Base-by-base conservation (phyloP, 495 filamentous ascomycete genomes). In the Aspergillus coremiiformis region DNA sequence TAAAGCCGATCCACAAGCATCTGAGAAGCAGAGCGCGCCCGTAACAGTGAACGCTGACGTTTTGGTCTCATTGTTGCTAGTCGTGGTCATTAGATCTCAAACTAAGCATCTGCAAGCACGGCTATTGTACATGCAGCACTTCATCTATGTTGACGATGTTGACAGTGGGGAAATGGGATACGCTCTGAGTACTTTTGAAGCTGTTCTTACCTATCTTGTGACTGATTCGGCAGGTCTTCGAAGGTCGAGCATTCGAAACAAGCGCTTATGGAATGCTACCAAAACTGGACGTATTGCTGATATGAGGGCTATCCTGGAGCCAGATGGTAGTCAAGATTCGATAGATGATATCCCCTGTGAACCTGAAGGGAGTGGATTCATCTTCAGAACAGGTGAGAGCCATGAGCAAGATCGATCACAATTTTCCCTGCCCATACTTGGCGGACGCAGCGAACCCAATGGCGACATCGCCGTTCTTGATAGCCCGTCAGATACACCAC, bases 81-180 rank as follows among this genome's bases (percentile, higher is more conserved):
- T 95, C 47, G 89, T 99, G 20, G 89, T 97, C 19, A 97, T 99
- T 48, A 80, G 95, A 56, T 87, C 90, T 32, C 87, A 95, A 59
- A 82, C 95, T 12, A 84, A 87, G 43, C 84, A 95, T 71, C 77
- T 97, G 20, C 87, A 95, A 58, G 90, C 94, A 19, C 78, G 92
- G 14, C 65, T 97, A 39, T 72, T 86, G 26, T 97, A 96, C 63
- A 95, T 99, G 82, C 86, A 90, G 47, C 86, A 93, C 52, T 99
- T 96, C 57, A 89, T 95, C 60, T 97, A 95, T 65, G 87, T 93
- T 32, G 92, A 96, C 55, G 94, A 97, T 74, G 90, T 97, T 11
- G 94, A 99, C 49, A 92, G 83, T 61, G 94, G 94, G 27, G 94
- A 99, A 71, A 86, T 91, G 74, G 94, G 94, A 21, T 99, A 99